Evolutionary conservation across 345 rosid genomes (phyloP).

Genomic region (Mercurialis annua): DNA sequence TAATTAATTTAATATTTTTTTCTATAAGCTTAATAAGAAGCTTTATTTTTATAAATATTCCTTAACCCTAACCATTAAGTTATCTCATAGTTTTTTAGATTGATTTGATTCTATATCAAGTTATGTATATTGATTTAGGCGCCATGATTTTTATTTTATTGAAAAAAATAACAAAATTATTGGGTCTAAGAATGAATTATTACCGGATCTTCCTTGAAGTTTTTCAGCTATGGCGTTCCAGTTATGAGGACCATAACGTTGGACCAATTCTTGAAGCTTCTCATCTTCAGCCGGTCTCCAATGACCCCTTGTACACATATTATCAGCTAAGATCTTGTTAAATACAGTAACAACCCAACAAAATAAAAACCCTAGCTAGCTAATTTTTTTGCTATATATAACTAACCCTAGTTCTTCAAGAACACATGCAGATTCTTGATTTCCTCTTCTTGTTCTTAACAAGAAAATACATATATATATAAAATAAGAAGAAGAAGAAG

Average conservation of each 20-base stretch:
- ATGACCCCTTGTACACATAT: slow-evolving; percentile 34
- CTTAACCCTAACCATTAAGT: too few relatives aligned
- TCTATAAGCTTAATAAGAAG: too few relatives aligned
- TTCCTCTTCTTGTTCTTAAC: neutral
- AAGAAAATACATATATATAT: too few relatives aligned
- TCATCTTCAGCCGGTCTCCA: slow-evolving; percentile 43
- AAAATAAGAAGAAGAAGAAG: neutral
- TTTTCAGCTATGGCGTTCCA: slow-evolving; percentile 41
- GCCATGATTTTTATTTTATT: too few relatives aligned
- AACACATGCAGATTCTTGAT: neutral
- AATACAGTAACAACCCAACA: neutral
- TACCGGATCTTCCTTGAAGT: slow-evolving; percentile 40
- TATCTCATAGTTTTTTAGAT: too few relatives aligned
- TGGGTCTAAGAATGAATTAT: neutral
- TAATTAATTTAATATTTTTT: too few relatives aligned
- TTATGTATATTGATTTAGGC: too few relatives aligned
- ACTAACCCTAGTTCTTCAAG: neutral
- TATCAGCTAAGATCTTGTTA: neutral
- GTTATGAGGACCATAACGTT: slow-evolving; percentile 36
- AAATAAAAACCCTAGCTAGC: slow-evolving; percentile 14
- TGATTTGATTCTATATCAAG: too few relatives aligned
- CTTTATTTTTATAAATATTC: too few relatives aligned
- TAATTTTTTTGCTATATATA: too few relatives aligned
- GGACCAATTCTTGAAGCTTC: slow-evolving; percentile 32
- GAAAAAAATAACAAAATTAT: neutral